Conservation (phyloP, 345 rosid genomes). For the Camelina hispida region DNA sequence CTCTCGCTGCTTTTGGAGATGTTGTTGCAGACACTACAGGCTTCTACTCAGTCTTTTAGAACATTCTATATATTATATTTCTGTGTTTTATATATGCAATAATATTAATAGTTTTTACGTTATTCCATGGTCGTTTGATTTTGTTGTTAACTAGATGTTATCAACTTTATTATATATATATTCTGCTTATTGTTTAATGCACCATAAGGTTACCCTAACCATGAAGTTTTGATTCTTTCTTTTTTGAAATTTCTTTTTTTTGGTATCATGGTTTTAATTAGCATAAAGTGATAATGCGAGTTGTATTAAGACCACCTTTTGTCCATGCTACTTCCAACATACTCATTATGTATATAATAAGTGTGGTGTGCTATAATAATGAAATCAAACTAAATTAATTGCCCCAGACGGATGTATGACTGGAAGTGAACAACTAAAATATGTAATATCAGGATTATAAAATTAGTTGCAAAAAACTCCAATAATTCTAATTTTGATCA, state of each 20-base stretch:
- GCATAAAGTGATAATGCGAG: conserved; percentile 36
- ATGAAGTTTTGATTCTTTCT: conserved; percentile 12
- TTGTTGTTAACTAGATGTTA: conserved; percentile 28
- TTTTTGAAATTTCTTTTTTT: neutral
- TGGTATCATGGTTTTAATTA: conserved; percentile 17
- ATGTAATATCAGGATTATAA: conserved; percentile 1
- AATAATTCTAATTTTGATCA: neutral
- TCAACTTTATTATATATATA: conserved; percentile 30
- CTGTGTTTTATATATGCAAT: conserved; percentile 21
- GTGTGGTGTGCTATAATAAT: conserved; percentile 15
- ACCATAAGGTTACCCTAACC: conserved; percentile 35
- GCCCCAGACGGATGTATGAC: conserved; percentile 14
- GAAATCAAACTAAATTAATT: conserved; percentile 25
- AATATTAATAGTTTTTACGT: conserved; percentile 27
- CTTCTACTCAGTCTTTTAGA: conserved; percentile 45
- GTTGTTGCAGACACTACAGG: conserved; percentile 48
- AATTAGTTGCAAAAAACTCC: neutral
- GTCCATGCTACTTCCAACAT: conserved; percentile 42
- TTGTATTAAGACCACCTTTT: conserved; percentile 41
- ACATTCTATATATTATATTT: conserved; percentile 18
- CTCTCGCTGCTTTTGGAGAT: conserved; percentile 52
- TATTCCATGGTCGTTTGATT: conserved; percentile 31
- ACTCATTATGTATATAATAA: conserved; percentile 31
- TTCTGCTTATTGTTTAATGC: conserved; percentile 30
- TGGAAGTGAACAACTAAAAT: conserved; percentile 9